These are phyloP conservation scores for Eutrema japonicum DNA, from an alignment of 345 rosid species.

Conservation along the genomic window DNA sequence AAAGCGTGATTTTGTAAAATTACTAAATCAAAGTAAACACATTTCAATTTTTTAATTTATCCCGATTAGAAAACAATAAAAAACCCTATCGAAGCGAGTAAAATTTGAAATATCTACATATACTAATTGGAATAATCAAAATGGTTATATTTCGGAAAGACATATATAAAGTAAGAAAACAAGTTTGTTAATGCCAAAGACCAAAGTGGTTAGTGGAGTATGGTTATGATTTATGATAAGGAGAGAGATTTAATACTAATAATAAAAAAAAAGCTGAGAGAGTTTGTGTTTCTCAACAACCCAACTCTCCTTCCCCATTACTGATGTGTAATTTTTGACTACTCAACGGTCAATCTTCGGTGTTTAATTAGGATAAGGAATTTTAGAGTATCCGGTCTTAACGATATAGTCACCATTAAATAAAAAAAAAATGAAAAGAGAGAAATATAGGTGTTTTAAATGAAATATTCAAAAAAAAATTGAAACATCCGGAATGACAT, in stretches of 20 bases:
- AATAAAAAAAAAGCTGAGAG: slow-evolving; percentile 1
- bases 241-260: background rate
- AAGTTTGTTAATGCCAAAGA: slow-evolving; percentile 35
- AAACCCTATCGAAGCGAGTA: background rate
- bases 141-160: background rate
- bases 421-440: too few species aligned
- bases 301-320: slow-evolving; percentile 37
- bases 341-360: slow-evolving; percentile 11
- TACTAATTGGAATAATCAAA: slow-evolving; percentile 8
- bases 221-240: slow-evolving; percentile 34
- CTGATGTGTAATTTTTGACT: slow-evolving; percentile 32
- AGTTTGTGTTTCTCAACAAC: slow-evolving; percentile 39
- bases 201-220: slow-evolving; percentile 33
- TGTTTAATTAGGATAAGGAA: slow-evolving; percentile 17
- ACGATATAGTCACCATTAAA: too few species aligned
- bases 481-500: too few species aligned
- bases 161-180: slow-evolving; percentile 8
- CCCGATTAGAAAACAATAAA: background rate
- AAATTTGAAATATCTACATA: background rate
- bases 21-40: background rate
- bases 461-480: too few species aligned
- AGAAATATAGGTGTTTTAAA: too few species aligned
- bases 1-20: too few species aligned
- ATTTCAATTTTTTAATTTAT: background rate
- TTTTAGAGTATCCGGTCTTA: background rate